Evolutionary conservation across 169 alveolate species (phyloP).

Genomic region (Amoebophrya sp.): DNA sequence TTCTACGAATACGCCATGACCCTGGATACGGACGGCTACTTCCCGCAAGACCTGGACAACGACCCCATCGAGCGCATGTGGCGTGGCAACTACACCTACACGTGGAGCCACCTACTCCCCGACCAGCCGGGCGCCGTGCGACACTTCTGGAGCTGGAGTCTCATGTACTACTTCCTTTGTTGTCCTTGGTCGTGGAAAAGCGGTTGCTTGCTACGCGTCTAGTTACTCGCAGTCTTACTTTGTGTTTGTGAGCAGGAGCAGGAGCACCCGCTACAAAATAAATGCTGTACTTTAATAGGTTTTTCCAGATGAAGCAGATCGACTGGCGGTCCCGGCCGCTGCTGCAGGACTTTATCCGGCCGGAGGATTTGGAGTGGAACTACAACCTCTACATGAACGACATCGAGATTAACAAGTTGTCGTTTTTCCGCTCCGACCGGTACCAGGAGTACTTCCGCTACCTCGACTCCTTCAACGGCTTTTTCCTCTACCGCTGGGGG

Average conservation of each 20-base stretch:
- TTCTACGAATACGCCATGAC: not conserved
- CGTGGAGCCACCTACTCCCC: not conserved
- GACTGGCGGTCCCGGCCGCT: not conserved
- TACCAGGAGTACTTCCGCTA: not conserved
- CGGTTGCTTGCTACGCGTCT: no score
- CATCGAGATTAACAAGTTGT: not conserved
- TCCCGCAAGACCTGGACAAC: not conserved
- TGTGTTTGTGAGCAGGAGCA: no score
- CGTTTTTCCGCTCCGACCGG: not conserved
- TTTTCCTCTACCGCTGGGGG: conserved; percentile 5
- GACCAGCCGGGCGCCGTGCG: conserved; percentile 14
- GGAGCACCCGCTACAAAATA: no score
- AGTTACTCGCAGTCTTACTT: no score
- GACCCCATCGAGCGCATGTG: conserved; percentile 7
- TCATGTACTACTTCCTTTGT: no score
- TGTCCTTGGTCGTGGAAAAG: no score
- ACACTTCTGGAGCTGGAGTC: conserved; percentile 4
- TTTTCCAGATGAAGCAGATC: not conserved
- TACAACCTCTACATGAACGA: conserved; percentile 4
- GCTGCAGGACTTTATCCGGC: not conserved
- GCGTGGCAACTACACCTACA: not conserved
- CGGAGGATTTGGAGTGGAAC: not conserved
- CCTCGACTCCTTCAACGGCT: not conserved
- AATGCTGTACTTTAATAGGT: not conserved
- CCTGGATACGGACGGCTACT: conserved; percentile 10